phyloP scores from a whole-genome alignment of 2,329 filamentous ascomycete genomes.

The Verticillium albo-atrum region DNA sequence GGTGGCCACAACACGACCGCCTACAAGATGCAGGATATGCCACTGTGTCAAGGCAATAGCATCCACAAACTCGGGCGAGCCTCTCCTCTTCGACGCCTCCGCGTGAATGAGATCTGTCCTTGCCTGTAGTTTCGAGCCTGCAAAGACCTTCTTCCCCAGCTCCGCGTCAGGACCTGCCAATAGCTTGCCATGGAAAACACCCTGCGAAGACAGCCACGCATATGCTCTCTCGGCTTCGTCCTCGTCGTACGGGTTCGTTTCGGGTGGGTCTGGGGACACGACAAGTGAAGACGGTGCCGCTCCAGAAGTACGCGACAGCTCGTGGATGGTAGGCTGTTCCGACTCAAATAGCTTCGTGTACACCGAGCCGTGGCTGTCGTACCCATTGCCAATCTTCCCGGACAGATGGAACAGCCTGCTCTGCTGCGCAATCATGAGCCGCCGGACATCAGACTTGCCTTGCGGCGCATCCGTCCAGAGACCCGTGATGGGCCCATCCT shows the following conservation, averaged over 20 bases:
- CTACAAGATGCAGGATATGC: constrained; percentile 82
- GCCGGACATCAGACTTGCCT: constrained; percentile 64
- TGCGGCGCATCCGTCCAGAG: constrained; percentile 75
- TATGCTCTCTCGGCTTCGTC: constrained; percentile 66
- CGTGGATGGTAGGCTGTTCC: constrained; percentile 74
- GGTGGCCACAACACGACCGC: constrained; percentile 75
- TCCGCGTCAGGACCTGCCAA: constrained; percentile 54
- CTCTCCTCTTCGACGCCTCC: constrained; percentile 42
- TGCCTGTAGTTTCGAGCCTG: constrained; percentile 72
- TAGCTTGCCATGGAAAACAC: constrained; percentile 82
- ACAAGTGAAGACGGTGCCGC: constrained; percentile 63
- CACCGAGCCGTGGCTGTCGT: constrained; percentile 78
- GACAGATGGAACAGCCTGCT: constrained; percentile 75
- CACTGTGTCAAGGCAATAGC: constrained; percentile 87
- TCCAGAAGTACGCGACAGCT: constrained; percentile 57
- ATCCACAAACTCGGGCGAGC: constrained; percentile 62
- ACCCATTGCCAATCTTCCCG: constrained; percentile 69
- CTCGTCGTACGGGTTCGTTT: constrained; percentile 49
- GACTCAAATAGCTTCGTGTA: constrained; percentile 85
- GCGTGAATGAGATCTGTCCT: constrained; percentile 67
- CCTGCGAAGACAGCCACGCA: constrained; percentile 86
- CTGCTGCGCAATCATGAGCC: constrained; percentile 77
- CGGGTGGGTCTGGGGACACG: constrained; percentile 69
- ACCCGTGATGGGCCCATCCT: constrained; percentile 79
- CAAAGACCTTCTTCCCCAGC: constrained; percentile 70